Conservation (phyloP, 1,284 basidiomycete species). For the Grifola frondosa region DNA sequence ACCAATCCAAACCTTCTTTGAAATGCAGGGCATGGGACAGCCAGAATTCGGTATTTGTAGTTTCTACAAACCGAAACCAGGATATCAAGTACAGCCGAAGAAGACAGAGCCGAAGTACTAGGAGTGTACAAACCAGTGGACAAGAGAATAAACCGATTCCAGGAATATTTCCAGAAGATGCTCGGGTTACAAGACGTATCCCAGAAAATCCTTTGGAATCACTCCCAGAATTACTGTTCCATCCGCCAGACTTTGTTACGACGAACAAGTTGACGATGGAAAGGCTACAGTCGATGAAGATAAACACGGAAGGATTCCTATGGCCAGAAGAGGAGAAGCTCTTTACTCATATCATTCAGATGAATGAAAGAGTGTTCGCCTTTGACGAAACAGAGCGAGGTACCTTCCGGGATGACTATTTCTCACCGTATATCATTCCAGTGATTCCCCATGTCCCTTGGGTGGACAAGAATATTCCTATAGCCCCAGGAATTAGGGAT, state of each 20-base stretch:
- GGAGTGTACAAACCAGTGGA: slow-evolving; percentile 24
- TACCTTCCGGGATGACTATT: slow-evolving; percentile 35
- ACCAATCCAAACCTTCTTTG: too few relatives aligned
- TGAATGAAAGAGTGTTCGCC: slow-evolving; percentile 27
- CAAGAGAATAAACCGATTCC: slow-evolving; percentile 23
- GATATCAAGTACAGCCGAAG: too few relatives aligned
- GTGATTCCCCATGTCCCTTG: slow-evolving; percentile 36
- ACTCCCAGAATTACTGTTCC: slow-evolving; percentile 3
- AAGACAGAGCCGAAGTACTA: neutral
- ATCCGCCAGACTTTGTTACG: slow-evolving; percentile 16
- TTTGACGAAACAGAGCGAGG: slow-evolving; percentile 36
- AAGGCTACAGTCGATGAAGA: slow-evolving; percentile 14
- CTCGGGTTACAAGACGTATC: slow-evolving; percentile 8
- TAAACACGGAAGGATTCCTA: slow-evolving; percentile 28
- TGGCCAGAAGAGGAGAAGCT: slow-evolving; percentile 33
- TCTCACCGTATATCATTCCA: slow-evolving; percentile 34
- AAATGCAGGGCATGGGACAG: too few relatives aligned
- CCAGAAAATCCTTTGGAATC: slow-evolving; percentile 17
- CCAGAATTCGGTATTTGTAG: too few relatives aligned
- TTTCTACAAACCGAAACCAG: too few relatives aligned
- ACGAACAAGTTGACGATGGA: slow-evolving; percentile 14
- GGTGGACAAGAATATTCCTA: slow-evolving; percentile 37
- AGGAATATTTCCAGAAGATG: slow-evolving; percentile 21
- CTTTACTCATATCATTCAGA: slow-evolving; percentile 26
- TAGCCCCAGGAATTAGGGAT: slow-evolving; percentile 35